Evolutionary conservation across 2,329 filamentous ascomycete species (phyloP), one percentile per base, ranked within the genome.

Genomic region (Penicillium palitans): DNA sequence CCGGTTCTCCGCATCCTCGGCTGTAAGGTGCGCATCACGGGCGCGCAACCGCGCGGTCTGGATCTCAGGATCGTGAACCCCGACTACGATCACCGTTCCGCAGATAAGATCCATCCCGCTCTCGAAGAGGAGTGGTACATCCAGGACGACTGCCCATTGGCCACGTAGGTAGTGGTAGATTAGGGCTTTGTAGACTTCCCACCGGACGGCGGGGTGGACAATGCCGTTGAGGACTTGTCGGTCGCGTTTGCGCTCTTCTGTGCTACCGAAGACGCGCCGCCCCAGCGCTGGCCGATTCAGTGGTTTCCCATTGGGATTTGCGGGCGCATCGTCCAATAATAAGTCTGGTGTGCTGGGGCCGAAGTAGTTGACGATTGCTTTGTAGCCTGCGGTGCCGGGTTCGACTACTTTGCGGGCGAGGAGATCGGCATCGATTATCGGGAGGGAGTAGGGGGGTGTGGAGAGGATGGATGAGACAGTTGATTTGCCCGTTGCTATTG

Each of bases 401-500:
- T 96, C 91, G 73, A 99, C 93, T 59, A 98, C 95, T 74, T 95
- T 85, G 68, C 93, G 92, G 48, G 95, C 93, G 61, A 98, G 84
- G 56, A 96, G 79, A 79, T 99, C 95, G 72, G 95, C 93, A 73
- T 99, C 95, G 79, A 99, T 88, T 67, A 99, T 84, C 69, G 95
- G 93, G 61, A 99, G 84, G 60, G 85, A 88, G 81, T 97, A 90
- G 0, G 93, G 95, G 6, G 90, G 81, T 5, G 85, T 82, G 51
- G 89, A 86, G 68, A 99, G 90, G 67, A 96, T 84, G 40, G 84
- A 82, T 29, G 95, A 96, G 55, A 97, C 92, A 65, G 93, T 99
- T 46, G 93, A 96, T 84, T 99, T 99, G 74, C 95, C 95, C 6
- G 95, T 99, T 60, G 95, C 95, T 72, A 99, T 98, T 61, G 93